Percentiles rank a stretch among this genome's conserved stretches.
phyloP scores from a whole-genome alignment of 805 yeast genomes.

The Candida odintsovae region DNA sequence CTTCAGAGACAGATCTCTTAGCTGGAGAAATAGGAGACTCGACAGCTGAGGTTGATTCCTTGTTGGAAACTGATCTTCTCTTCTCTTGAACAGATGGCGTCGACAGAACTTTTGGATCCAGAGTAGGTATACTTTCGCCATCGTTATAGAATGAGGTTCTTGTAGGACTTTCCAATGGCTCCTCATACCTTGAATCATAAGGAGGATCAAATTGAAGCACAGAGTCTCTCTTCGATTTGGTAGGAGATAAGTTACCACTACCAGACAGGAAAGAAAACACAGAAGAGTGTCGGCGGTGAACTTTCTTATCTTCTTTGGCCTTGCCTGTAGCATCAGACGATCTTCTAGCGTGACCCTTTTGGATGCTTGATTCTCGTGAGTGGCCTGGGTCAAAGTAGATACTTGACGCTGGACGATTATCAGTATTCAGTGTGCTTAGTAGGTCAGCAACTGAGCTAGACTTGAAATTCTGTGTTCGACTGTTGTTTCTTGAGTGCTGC shows the following conservation, averaged over 20 bases:
- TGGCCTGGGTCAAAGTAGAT: constrained; percentile 39
- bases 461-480: constrained; percentile 13
- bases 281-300: constrained; percentile 50
- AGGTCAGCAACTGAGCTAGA: constrained; percentile 27
- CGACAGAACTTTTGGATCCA: constrained; percentile 7
- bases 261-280: constrained; percentile 43
- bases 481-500: constrained; percentile 14
- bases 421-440: constrained; percentile 20
- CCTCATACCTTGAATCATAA: neutral
- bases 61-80: constrained; percentile 48
- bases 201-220: neutral
- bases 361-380: constrained; percentile 29
- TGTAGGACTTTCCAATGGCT: neutral
- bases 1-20: constrained; percentile 44
- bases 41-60: constrained; percentile 25
- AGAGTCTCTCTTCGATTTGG: constrained; percentile 3
- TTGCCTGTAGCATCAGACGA: constrained; percentile 35
- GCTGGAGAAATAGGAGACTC: constrained; percentile 12
- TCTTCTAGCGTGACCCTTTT: constrained; percentile 34
- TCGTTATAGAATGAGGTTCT: neutral
- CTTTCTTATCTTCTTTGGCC: constrained; percentile 22
- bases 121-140: constrained; percentile 10
- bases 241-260: constrained; percentile 7
- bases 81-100: constrained; percentile 23
- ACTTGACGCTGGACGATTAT: constrained; percentile 41